phyloP scores from a whole-genome alignment of 768 basidiomycete species.

The Amanita fuliginea region DNA sequence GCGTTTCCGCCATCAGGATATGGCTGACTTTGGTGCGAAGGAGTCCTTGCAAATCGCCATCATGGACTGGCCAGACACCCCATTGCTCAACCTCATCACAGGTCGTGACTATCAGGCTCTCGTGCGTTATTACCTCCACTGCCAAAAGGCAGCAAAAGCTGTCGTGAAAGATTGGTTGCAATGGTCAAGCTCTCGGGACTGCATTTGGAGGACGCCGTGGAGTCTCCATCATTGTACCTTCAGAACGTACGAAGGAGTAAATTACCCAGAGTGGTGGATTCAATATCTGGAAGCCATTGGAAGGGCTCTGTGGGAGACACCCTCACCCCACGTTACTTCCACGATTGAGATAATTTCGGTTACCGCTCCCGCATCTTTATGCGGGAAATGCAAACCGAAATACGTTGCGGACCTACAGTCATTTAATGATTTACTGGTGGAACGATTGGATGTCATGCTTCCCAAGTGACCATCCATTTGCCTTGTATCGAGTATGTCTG shows the following conservation, averaged over 20 bases:
- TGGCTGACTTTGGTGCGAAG: constrained; percentile 3
- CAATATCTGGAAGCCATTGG: constrained; percentile 1
- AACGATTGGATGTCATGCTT: background rate
- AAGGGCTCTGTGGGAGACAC: background rate
- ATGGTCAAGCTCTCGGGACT: background rate
- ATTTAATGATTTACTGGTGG: background rate
- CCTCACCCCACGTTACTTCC: background rate
- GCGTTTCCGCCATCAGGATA: background rate
- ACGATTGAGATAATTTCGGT: background rate
- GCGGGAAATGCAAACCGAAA: background rate
- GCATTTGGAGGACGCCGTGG: background rate
- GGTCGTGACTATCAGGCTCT: background rate
- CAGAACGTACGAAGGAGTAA: background rate
- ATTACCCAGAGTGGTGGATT: constrained; percentile 4
- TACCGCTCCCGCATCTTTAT: background rate
- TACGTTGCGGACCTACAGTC: constrained; percentile 3
- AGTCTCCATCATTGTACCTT: background rate
- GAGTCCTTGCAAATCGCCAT: background rate
- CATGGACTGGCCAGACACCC: background rate
- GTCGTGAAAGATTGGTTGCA: background rate
- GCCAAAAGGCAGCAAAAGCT: background rate
- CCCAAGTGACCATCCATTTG: background rate
- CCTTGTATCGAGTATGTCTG: background rate
- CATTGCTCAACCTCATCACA: background rate
- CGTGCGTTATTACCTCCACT: constrained; percentile 1